Conservation (phyloP, 1,284 basidiomycete genomes). For the Ganoderma leucocontextum region DNA sequence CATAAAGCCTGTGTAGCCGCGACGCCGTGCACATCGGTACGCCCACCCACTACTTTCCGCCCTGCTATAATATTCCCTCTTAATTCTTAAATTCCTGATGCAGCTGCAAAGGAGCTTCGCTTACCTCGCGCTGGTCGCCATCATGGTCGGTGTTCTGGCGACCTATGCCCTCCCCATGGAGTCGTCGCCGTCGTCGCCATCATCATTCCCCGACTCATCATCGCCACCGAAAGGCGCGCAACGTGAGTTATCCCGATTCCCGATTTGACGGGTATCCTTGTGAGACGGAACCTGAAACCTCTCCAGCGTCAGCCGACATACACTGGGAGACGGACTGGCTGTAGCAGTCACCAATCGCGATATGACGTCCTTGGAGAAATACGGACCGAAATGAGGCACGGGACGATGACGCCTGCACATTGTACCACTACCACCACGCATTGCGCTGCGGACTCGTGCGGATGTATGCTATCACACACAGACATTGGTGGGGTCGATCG, state of each 20-base stretch:
- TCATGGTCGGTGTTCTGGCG: not conserved
- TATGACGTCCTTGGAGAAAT: not conserved
- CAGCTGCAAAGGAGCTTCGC: not conserved
- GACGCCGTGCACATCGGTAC: not conserved
- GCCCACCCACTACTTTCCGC: not conserved
- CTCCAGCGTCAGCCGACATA: not conserved
- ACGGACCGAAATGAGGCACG: not conserved
- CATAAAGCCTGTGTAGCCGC: not conserved
- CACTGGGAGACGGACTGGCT: constrained; percentile 4
- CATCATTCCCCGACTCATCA: too few relatives aligned
- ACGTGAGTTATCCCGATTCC: not conserved
- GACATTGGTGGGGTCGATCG: too few relatives aligned
- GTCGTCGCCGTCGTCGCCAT: not conserved
- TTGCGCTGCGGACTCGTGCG: too few relatives aligned
- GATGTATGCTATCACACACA: too few relatives aligned
- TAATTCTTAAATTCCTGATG: not conserved
- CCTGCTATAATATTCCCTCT: not conserved
- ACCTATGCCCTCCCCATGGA: not conserved
- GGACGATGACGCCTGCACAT: not conserved
- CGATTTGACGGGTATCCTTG: not conserved
- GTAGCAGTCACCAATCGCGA: not conserved
- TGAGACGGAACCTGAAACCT: not conserved
- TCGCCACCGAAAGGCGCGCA: not conserved
- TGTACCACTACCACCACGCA: not conserved
- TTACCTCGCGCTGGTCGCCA: not conserved